Evolutionary conservation across 345 rosid genomes (phyloP).

Genomic region (Erucastrum elatum): DNA sequence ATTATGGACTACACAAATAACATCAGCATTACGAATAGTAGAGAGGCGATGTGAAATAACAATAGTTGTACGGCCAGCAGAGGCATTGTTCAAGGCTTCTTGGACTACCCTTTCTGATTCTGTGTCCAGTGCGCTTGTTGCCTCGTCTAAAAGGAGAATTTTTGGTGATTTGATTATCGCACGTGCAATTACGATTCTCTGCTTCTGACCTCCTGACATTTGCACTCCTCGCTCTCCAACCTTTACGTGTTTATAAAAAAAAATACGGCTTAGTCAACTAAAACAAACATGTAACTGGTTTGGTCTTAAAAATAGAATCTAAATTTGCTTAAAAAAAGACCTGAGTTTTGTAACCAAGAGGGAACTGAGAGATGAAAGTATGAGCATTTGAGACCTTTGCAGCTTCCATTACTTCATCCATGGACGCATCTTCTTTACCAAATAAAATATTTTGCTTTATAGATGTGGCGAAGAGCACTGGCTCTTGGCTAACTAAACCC

Average conservation of each 20-base stretch:
- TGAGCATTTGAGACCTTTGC: slow-evolving; percentile 87
- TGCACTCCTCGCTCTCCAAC: slow-evolving; percentile 95
- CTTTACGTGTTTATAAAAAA: neutral
- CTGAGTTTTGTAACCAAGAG: slow-evolving; percentile 75
- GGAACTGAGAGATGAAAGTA: slow-evolving; percentile 73
- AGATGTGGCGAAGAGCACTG: slow-evolving; percentile 76
- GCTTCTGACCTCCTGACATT: slow-evolving; percentile 90
- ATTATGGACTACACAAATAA: slow-evolving; percentile 76
- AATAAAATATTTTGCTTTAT: slow-evolving; percentile 80
- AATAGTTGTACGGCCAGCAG: slow-evolving; percentile 78
- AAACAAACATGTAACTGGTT: neutral
- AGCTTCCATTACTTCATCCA: slow-evolving; percentile 77
- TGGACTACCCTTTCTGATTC: slow-evolving; percentile 88
- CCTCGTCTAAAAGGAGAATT: slow-evolving; percentile 77
- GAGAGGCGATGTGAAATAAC: slow-evolving; percentile 87
- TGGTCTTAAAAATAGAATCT: neutral
- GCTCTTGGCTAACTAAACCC: slow-evolving; percentile 92
- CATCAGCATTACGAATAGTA: slow-evolving; percentile 79
- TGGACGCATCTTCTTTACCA: slow-evolving; percentile 77
- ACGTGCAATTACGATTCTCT: slow-evolving; percentile 86
- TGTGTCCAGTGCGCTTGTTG: slow-evolving; percentile 89
- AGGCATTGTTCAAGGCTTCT: slow-evolving; percentile 81
- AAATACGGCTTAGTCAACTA: neutral
- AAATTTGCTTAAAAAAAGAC: neutral
- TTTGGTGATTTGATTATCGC: slow-evolving; percentile 79